phyloP scores from a whole-genome alignment of 306 rosid genomes.

The Prunus armeniaca region DNA sequence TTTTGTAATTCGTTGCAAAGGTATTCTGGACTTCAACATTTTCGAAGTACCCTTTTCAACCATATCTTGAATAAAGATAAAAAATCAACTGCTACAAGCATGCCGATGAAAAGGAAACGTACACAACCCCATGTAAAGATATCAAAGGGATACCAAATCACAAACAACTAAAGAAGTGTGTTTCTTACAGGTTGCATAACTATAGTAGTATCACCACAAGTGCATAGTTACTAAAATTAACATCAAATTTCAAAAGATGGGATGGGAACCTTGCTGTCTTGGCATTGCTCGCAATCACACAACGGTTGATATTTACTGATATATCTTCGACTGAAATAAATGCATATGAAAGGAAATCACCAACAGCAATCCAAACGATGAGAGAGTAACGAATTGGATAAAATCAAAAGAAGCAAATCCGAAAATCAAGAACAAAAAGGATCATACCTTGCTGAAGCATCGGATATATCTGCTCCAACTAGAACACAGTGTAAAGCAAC shows the following conservation, averaged over 20 bases:
- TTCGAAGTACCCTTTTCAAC: neutral
- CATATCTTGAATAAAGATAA: neutral
- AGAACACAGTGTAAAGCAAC: constrained; percentile 33
- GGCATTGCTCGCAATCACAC: constrained; percentile 51
- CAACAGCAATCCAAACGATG: constrained; percentile 2
- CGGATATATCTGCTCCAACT: constrained; percentile 32
- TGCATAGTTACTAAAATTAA: neutral
- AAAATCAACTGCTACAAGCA: neutral
- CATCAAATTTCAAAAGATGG: neutral
- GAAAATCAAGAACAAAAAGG: constrained; percentile 1
- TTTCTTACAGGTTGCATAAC: neutral
- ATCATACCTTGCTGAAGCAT: constrained; percentile 44
- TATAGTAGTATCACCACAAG: neutral
- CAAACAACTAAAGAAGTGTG: neutral
- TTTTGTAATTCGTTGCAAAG: neutral
- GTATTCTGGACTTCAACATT: neutral
- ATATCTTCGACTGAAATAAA: constrained; percentile 23
- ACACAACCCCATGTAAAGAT: neutral
- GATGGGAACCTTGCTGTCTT: constrained; percentile 40
- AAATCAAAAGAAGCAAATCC: neutral
- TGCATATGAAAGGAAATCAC: neutral
- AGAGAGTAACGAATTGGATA: neutral
- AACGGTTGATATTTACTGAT: constrained; percentile 21
- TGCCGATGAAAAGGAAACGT: neutral
- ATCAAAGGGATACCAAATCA: too few species aligned